Evolutionary conservation across 2,329 filamentous ascomycete genomes (phyloP).

Genomic region (Paracoccidioides brasiliensis): DNA sequence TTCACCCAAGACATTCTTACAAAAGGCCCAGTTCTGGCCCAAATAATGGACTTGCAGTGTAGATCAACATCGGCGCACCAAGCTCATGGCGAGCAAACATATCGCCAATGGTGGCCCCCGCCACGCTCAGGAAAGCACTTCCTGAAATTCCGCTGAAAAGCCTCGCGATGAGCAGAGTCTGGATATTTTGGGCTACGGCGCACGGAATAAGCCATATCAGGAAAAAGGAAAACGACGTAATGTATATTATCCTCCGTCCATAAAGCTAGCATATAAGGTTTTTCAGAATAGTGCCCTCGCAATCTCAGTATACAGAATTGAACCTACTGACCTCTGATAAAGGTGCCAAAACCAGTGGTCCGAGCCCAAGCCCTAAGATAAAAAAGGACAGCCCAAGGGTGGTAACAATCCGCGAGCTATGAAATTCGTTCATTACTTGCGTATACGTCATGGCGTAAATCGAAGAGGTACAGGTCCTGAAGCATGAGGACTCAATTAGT

Average conservation of each 20-base stretch:
- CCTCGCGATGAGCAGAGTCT: conserved; percentile 62
- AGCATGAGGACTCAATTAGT: not conserved
- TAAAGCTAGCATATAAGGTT: conserved; percentile 47
- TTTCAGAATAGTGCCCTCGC: not conserved
- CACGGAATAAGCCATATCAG: conserved; percentile 70
- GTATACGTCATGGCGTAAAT: conserved; percentile 74
- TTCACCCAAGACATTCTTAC: conserved; percentile 14
- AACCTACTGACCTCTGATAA: conserved; percentile 42
- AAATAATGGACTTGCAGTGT: conserved; percentile 49
- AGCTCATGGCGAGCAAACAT: conserved; percentile 57
- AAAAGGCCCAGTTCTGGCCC: conserved; percentile 45
- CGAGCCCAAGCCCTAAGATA: conserved; percentile 62
- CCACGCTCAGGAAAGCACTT: conserved; percentile 50
- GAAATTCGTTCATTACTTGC: conserved; percentile 64
- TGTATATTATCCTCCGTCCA: conserved; percentile 68
- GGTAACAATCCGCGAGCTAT: conserved; percentile 55
- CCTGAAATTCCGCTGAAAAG: conserved; percentile 48
- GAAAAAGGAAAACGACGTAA: conserved; percentile 60
- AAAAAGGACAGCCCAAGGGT: conserved; percentile 73
- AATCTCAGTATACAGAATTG: not conserved
- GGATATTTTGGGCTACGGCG: conserved; percentile 68
- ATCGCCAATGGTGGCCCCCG: conserved; percentile 76
- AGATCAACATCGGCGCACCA: conserved; percentile 72
- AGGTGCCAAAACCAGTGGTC: conserved; percentile 50
- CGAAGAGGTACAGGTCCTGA: conserved; percentile 70